Percentiles rank a stretch among this genome's conserved stretches.
These are phyloP conservation scores for Xylaria venustula DNA, from an alignment of 495 filamentous ascomycete species.

Conservation along the genomic window DNA sequence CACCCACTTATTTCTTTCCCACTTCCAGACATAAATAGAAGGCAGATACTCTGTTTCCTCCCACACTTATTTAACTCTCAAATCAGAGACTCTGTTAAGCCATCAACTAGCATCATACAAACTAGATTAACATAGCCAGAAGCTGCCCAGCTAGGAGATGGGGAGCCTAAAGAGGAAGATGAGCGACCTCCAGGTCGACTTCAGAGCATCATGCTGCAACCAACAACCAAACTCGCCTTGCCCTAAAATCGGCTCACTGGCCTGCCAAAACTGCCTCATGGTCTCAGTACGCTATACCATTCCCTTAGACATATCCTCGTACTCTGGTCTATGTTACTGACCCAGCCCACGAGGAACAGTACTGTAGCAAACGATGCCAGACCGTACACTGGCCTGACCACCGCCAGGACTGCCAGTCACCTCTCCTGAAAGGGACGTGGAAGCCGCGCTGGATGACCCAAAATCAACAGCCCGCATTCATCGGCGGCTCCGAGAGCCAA, in stretches of 20 bases:
- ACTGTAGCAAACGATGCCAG: conserved; percentile 9
- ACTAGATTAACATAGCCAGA: too few species aligned
- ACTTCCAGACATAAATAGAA: too few species aligned
- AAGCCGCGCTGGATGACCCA: not conserved
- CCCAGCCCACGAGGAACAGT: not conserved
- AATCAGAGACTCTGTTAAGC: too few species aligned
- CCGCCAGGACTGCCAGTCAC: not conserved
- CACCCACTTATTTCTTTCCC: too few species aligned
- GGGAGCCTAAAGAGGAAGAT: not conserved
- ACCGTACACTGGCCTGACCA: not conserved
- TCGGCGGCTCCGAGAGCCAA: not conserved
- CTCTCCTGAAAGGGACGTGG: conserved; percentile 1
- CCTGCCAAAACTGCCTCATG: conserved; percentile 8
- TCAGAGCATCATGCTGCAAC: not conserved
- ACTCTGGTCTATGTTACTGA: not conserved
- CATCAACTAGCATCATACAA: too few species aligned
- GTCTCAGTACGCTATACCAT: conserved; percentile 1
- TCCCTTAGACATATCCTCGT: conserved; percentile 28
- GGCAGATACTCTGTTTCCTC: too few species aligned
- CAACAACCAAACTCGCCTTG: not conserved
- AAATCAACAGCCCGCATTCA: not conserved
- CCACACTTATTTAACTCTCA: too few species aligned
- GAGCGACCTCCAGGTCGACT: not conserved
- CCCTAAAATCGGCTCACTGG: not conserved
- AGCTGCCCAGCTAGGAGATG: not conserved